Base-by-base conservation (phyloP, 192 early-diverging fungal genomes). In the Chytriomyces sp. region DNA sequence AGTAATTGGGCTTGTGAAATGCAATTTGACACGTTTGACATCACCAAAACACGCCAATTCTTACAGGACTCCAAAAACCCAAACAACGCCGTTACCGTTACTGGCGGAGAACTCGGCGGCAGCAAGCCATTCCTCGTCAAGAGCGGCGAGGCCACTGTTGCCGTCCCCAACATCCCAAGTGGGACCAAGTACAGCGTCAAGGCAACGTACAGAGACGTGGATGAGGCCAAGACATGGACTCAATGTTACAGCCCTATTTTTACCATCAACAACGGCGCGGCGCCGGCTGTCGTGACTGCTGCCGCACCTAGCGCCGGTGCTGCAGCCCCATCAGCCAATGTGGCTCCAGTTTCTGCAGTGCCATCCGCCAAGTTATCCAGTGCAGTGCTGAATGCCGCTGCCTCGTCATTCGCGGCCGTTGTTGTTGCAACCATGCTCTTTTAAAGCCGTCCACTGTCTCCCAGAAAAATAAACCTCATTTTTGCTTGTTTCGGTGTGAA, bases 1-100 rank as follows among this genome's bases (percentile, higher is more conserved):
- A 35, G 35, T 35, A 35, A 35, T 35, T 35, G 35, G 35, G 35
- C 35, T 35, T 35, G 35, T 35, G 35, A 35, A 35, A 35, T 35
- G 35, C 35, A 35, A 35, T 35, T 35, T 35, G 35, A 35, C 35
- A 35, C 35, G 35, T 35, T 35, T n/a, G n/a, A n/a, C n/a, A n/a
- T n/a, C n/a, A n/a, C n/a, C n/a, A 35, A 35, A 35, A 35, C 35
- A 35, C 35, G 35, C 35, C 35, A 35, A 35, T 4, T 35, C 35
- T 35, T 35, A n/a, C 35, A 64, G 62, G 24, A 64, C 62, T 18
- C 62, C 10, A 64, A 18, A 64, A 64, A 64, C 62, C 62, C 62
- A 18, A 64, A 64, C 62, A 64, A 64, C 28, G 62, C 26, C 18
- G 10, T 64, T 18, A 18, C 62, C 62, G 10, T 64, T 26, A 18